Percentiles rank a stretch among this genome's conserved stretches.
These are phyloP conservation scores for Cymodocea nodosa DNA, from an alignment of 116 monocot genomes.

Conservation along the genomic window DNA sequence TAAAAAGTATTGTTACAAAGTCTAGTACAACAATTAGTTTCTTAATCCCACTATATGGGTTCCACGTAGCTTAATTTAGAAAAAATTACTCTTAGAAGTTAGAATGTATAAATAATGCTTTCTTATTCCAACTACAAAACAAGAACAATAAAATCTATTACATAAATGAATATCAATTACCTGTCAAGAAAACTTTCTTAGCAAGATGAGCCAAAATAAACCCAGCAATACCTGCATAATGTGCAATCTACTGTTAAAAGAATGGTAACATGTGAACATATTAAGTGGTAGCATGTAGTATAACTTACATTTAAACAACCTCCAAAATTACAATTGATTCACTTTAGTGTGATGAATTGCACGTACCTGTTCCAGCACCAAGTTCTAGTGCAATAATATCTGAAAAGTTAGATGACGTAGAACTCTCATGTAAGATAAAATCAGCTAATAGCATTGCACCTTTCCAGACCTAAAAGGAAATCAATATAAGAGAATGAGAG, in stretches of 20 bases:
- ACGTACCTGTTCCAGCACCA: slow-evolving; percentile 86
- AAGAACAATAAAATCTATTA: background rate
- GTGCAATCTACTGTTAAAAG: no score
- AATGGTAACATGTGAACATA: no score
- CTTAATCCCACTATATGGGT: no score
- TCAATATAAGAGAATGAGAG: background rate
- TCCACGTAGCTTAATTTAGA: no score
- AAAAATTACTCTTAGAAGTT: no score
- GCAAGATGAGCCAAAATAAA: slow-evolving; percentile 57
- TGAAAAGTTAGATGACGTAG: slow-evolving; percentile 56
- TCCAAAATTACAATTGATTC: no score
- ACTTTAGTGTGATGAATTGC: background rate
- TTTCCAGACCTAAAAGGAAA: slow-evolving; percentile 68
- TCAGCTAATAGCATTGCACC: slow-evolving; percentile 70
- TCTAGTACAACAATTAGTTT: no score
- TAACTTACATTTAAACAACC: no score
- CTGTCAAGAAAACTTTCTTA: slow-evolving; percentile 62
- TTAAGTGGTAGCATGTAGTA: no score
- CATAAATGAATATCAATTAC: slow-evolving; percentile 12
- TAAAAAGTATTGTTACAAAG: no score
- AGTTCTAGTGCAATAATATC: slow-evolving; percentile 63
- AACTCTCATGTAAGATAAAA: slow-evolving; percentile 55
- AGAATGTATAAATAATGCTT: no score
- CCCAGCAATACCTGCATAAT: slow-evolving; percentile 51
- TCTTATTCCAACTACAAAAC: no score